A percentile compares a stretch with the other conserved stretches of the same genome.
phyloP scores from a whole-genome alignment of 805 yeast genomes.

The Yarrowia keelungensis region DNA sequence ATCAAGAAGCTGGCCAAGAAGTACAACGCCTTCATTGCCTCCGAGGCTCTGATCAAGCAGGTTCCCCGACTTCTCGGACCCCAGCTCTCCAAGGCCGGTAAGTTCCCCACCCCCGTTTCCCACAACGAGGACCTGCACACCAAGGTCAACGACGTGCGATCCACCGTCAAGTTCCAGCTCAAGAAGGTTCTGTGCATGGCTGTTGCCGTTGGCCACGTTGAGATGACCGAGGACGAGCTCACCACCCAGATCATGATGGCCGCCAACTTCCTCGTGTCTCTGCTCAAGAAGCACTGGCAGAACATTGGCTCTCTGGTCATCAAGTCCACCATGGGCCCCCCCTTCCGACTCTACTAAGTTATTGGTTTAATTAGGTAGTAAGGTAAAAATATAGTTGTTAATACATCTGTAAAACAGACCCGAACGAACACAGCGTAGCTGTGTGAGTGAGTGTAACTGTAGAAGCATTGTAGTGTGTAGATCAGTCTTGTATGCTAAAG shows the following conservation, averaged over 20 bases:
- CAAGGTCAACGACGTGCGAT: constrained; percentile 96
- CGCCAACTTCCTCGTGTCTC: constrained; percentile 97
- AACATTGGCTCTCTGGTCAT: constrained; percentile 99
- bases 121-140: constrained; percentile 97
- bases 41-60: constrained; percentile 99
- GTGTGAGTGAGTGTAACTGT: too few species aligned
- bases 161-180: constrained; percentile 99
- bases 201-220: constrained; percentile 99
- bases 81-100: constrained; percentile 99
- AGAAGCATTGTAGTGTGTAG: too few species aligned
- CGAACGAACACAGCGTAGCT: neutral
- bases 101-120: constrained; percentile 99
- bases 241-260: constrained; percentile 99
- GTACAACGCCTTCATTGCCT: constrained; percentile 99
- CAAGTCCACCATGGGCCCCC: constrained; percentile 99
- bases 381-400: constrained; percentile 17
- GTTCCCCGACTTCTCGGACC: constrained; percentile 99
- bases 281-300: constrained; percentile 99
- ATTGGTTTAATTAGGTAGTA: neutral
- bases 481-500: too few species aligned
- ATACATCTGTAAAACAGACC: constrained; percentile 16
- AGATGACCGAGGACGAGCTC: constrained; percentile 95
- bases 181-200: constrained; percentile 99
- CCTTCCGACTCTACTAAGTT: constrained; percentile 96
- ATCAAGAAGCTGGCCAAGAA: constrained; percentile 99